Base-by-base conservation (phyloP, 2,329 filamentous ascomycete species). In the Aureobasidium sp. region DNA sequence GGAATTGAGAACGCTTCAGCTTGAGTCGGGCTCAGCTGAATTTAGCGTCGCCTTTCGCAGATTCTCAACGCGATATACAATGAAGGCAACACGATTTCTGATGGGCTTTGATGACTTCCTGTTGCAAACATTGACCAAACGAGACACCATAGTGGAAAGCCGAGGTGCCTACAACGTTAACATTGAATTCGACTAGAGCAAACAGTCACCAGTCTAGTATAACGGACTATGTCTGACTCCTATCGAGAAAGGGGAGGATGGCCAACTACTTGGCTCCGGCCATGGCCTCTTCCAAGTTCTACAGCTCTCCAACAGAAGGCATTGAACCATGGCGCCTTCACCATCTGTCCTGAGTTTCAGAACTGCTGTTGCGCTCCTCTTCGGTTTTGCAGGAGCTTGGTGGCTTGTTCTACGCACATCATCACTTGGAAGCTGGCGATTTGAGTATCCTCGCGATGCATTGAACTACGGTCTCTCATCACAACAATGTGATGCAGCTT, bases 401-500 rank as follows among this genome's bases (percentile, higher is more conserved):
- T 48, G 45, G 45, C 45, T 48, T 23, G n/a, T 48, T 9, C 15
- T n/a, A 18, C 47, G 31, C 47, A 54, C 10, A 36, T 33, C 27
- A 18, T 33, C 50, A 36, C 20, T 53, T 29, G 40, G 29, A n/a
- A 55, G 48, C 33, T 68, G 67, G 67, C 7, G n/a, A 3, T 68
- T 55, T 25, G 40, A 31, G 20, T 71, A 64, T 65, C 64, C 63
- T 20, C 68, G 71, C 25, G 74, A 77, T 63, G 67, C 68, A 13
- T 65, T 70, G 48, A 72, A 76, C 31, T 72, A 76, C 59, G 70
- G 69, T 10, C 71, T 77, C 23, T 70, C 71, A 23, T 60, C 65
- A 8, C 64, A 65, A 33, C 75, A 77, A 70, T 77, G 75, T 59
- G 66, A 71, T 47, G 63, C 67, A 36, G 72, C 76, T 9, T 77